Percentiles rank a stretch among this genome's conserved stretches.
Conservation (phyloP, 768 basidiomycete genomes). For the Tylopilus felleus region DNA sequence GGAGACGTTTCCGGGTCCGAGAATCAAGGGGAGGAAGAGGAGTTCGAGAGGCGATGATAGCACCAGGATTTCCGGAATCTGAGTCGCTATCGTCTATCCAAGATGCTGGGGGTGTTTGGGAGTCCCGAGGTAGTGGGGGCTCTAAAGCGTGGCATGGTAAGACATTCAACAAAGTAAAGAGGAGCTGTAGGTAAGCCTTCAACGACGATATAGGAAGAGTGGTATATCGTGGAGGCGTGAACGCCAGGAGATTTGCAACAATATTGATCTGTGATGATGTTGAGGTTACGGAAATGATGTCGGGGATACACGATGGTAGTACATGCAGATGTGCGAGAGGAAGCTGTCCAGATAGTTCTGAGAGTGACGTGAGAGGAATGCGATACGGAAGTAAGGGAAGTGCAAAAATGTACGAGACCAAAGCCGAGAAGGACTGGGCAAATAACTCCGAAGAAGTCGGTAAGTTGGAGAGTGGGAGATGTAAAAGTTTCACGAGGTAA, state of each 20-base stretch:
- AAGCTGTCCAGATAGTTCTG: slow-evolving; percentile 59
- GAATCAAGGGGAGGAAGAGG: slow-evolving; percentile 47
- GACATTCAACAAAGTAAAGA: slow-evolving; percentile 46
- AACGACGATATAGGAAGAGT: slow-evolving; percentile 45
- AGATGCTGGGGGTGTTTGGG: slow-evolving; percentile 4
- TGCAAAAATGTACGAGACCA: slow-evolving; percentile 59
- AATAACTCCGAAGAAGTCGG: slow-evolving; percentile 33
- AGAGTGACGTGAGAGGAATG: slow-evolving; percentile 58
- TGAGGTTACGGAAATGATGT: slow-evolving; percentile 32
- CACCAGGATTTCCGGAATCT: slow-evolving; percentile 35
- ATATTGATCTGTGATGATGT: slow-evolving; percentile 50
- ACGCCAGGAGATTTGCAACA: slow-evolving; percentile 66
- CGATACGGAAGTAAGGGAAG: slow-evolving; percentile 79
- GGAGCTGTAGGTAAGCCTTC: slow-evolving; percentile 51
- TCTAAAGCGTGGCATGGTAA: slow-evolving; percentile 56
- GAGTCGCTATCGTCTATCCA: slow-evolving; percentile 38
- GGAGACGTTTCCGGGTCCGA: slow-evolving; percentile 61
- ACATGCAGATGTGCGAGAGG: slow-evolving; percentile 47
- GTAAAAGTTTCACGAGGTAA: slow-evolving; percentile 27
- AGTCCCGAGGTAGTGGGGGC: slow-evolving; percentile 31
- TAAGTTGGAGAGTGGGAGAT: slow-evolving; percentile 20
- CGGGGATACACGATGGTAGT: slow-evolving; percentile 28
- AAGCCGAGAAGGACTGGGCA: slow-evolving; percentile 33
- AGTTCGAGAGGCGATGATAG: slow-evolving; percentile 34
- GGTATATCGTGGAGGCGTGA: slow-evolving; percentile 60